Percentiles rank a stretch among this genome's conserved stretches.
Conservation (phyloP, 202 grass and related monocot species). For the Bolboschoenoplectus hybrid region DNA sequence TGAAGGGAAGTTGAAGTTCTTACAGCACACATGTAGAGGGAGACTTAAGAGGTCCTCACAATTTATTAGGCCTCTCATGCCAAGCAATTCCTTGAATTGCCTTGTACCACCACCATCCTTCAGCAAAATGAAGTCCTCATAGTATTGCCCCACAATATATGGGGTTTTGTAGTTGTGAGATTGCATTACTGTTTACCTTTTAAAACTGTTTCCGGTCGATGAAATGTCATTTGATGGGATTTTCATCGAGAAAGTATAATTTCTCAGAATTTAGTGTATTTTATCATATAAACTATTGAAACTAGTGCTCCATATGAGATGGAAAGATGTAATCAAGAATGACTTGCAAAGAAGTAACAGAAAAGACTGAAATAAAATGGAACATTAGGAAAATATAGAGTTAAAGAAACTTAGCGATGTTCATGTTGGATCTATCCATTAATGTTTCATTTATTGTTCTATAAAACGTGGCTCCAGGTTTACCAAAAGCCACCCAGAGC, state of each 20-base stretch:
- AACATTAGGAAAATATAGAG: neutral
- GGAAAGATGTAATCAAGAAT: neutral
- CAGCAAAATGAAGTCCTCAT: neutral
- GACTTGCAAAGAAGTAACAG: neutral
- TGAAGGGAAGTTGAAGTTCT: too few relatives aligned
- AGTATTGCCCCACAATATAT: neutral
- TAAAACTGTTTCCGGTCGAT: neutral
- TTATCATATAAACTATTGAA: too few relatives aligned
- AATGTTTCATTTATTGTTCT: conserved; percentile 31
- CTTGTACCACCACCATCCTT: neutral
- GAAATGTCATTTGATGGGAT: neutral
- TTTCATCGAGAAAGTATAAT: neutral
- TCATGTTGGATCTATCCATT: neutral
- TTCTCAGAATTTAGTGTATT: too few relatives aligned
- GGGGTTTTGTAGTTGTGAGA: neutral
- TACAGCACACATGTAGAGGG: too few relatives aligned
- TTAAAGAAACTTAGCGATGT: neutral
- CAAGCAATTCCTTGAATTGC: too few relatives aligned
- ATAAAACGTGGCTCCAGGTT: conserved; percentile 25
- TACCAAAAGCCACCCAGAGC: conserved; percentile 23
- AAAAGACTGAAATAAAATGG: neutral
- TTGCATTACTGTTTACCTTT: neutral
- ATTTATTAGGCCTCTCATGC: too few relatives aligned
- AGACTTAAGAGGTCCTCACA: too few relatives aligned
- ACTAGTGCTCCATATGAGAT: neutral